Percentiles rank a stretch among this genome's conserved stretches.
These are phyloP conservation scores for Neofusicoccum cordaticola DNA, from an alignment of 2,329 filamentous ascomycete genomes.

Conservation along the genomic window DNA sequence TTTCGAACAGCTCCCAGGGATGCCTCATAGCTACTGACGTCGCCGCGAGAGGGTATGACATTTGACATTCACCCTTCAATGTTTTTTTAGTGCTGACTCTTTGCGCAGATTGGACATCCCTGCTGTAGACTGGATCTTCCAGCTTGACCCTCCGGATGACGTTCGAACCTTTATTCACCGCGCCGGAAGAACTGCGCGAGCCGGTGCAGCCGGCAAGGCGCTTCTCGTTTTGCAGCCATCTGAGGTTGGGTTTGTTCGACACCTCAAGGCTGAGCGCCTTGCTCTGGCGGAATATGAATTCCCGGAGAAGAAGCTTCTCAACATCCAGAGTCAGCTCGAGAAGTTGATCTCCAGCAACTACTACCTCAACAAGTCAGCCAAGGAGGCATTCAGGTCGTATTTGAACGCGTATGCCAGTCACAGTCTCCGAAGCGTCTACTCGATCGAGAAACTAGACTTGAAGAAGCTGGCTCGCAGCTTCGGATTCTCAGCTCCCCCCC, in stretches of 20 bases:
- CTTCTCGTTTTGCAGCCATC: slow-evolving; percentile 90
- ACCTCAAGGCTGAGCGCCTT: slow-evolving; percentile 56
- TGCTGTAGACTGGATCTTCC: slow-evolving; percentile 92
- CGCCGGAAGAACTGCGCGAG: slow-evolving; percentile 89
- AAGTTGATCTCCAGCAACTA: slow-evolving; percentile 94
- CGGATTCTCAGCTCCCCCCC: slow-evolving; percentile 72
- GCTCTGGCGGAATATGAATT: slow-evolving; percentile 98
- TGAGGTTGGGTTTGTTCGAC: slow-evolving; percentile 87
- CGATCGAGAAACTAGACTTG: slow-evolving; percentile 77
- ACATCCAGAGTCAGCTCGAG: slow-evolving; percentile 72
- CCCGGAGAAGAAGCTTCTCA: slow-evolving; percentile 84
- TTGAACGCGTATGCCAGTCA: slow-evolving; percentile 93
- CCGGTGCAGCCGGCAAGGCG: slow-evolving; percentile 74
- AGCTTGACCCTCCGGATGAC: slow-evolving; percentile 93
- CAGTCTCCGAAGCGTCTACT: slow-evolving; percentile 77
- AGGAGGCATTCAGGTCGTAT: slow-evolving; percentile 59
- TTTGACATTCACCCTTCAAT: too few species aligned
- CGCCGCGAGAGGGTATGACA: slow-evolving; percentile 55
- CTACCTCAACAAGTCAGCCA: slow-evolving; percentile 74
- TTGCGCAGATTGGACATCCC: slow-evolving; percentile 87
- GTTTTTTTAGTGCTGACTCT: too few species aligned
- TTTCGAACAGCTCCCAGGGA: slow-evolving; percentile 78
- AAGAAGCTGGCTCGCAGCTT: slow-evolving; percentile 83
- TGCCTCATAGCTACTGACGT: slow-evolving; percentile 96
- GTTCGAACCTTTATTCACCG: slow-evolving; percentile 79